A percentile compares a stretch with the other conserved stretches of the same genome.
phyloP scores from a whole-genome alignment of 202 grass and related monocot genomes.

The Bolboschoenoplectus hybrid region DNA sequence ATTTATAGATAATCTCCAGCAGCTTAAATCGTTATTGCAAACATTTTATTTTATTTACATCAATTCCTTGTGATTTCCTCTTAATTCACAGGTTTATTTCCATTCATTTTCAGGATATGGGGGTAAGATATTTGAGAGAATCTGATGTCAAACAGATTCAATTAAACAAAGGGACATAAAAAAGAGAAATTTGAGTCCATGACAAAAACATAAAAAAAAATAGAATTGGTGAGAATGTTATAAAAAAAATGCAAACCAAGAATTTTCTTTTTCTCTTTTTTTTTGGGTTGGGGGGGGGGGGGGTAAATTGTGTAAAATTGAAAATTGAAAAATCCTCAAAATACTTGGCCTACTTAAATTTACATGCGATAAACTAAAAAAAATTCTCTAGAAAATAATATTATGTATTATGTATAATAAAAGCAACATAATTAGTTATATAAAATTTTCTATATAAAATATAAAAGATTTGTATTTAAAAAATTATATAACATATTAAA shows the following conservation, averaged over 20 bases:
- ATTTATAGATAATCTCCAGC: not conserved
- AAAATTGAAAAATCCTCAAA: not conserved
- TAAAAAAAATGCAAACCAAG: not conserved
- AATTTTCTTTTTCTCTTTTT: not conserved
- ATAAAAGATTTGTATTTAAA: no score
- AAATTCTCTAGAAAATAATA: no score
- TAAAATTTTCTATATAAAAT: no score
- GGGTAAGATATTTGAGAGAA: not conserved
- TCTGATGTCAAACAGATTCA: not conserved
- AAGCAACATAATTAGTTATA: no score
- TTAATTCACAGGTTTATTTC: not conserved
- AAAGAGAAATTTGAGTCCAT: not conserved
- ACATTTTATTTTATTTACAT: not conserved
- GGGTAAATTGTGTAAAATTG: not conserved
- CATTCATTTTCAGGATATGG: not conserved
- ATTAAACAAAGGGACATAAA: not conserved
- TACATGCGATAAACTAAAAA: no score
- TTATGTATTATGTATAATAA: no score
- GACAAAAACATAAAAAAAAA: not conserved
- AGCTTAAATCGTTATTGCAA: not conserved
- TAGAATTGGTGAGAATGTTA: not conserved
- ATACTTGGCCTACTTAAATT: not conserved
- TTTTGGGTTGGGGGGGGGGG: not conserved
- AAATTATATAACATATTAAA: no score
- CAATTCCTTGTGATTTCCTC: not conserved